Conservation (phyloP, 2,329 filamentous ascomycete species). For the Stagonosporopsis chrysanthemi region DNA sequence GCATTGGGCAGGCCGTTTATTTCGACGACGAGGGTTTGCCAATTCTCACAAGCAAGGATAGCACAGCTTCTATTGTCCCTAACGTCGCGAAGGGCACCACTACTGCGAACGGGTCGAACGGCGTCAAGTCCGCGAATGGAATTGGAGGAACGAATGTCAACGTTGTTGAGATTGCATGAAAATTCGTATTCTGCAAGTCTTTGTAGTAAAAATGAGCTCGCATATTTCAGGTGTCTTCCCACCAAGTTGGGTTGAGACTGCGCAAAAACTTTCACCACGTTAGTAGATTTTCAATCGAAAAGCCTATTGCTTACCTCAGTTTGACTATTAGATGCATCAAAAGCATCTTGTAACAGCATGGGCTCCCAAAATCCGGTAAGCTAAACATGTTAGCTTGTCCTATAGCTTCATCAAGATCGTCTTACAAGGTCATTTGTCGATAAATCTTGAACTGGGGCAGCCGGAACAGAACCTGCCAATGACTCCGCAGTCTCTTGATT, state of each 20-base stretch:
- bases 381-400: conserved; percentile 1
- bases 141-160: neutral
- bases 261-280: neutral
- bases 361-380: conserved; percentile 9
- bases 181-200: neutral
- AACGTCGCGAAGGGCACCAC: neutral
- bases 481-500: neutral
- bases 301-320: neutral
- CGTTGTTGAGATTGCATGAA: neutral
- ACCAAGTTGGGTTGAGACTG: conserved; percentile 1
- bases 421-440: conserved; percentile 2
- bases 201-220: neutral
- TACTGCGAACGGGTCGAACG: neutral
- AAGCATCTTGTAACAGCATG: conserved; percentile 7
- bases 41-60: neutral
- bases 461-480: neutral
- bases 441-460: neutral
- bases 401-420: neutral
- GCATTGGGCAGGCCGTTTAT: conserved; percentile 8
- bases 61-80: neutral
- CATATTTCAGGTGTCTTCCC: neutral
- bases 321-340: neutral
- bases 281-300: neutral
- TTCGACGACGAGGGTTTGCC: conserved; percentile 11
- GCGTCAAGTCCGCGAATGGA: neutral